A percentile compares a stretch with the other conserved stretches of the same genome.
phyloP scores from a whole-genome alignment of 2,329 filamentous ascomycete species.

The Paecilomyces formosus region DNA sequence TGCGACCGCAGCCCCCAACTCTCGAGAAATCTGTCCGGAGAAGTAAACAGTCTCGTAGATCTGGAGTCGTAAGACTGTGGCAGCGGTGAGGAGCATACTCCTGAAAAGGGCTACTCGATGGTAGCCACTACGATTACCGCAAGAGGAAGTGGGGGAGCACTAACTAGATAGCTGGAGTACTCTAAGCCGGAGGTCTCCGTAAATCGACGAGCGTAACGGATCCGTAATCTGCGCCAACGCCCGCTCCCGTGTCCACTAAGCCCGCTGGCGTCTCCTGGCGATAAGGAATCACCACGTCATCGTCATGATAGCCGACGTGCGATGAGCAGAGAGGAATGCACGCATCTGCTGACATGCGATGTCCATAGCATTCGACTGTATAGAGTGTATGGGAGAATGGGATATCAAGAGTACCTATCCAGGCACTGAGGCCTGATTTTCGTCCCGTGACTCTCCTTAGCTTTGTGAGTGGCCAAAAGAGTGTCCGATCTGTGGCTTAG shows the following conservation, averaged over 20 bases:
- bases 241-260: not conserved
- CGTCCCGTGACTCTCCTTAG: not conserved
- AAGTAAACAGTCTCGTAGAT: too few relatives aligned
- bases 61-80: not conserved
- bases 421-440: too few relatives aligned
- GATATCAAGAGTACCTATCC: too few relatives aligned
- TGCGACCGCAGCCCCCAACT: too few relatives aligned
- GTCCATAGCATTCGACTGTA: not conserved
- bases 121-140: not conserved
- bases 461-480: too few relatives aligned
- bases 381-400: too few relatives aligned
- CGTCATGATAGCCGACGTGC: not conserved
- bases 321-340: not conserved
- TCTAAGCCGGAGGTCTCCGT: not conserved
- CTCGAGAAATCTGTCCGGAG: too few relatives aligned
- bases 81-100: not conserved
- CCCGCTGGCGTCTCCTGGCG: not conserved
- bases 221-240: conserved; percentile 5
- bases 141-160: not conserved
- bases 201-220: not conserved
- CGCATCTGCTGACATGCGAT: not conserved
- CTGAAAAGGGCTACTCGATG: not conserved
- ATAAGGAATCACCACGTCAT: conserved; percentile 4
- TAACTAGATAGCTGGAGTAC: not conserved
- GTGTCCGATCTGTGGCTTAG: not conserved